A percentile compares a stretch with the other conserved stretches of the same genome.
Evolutionary conservation across 2,329 filamentous ascomycete genomes (phyloP).

Genomic region (Alternaria atra): DNA sequence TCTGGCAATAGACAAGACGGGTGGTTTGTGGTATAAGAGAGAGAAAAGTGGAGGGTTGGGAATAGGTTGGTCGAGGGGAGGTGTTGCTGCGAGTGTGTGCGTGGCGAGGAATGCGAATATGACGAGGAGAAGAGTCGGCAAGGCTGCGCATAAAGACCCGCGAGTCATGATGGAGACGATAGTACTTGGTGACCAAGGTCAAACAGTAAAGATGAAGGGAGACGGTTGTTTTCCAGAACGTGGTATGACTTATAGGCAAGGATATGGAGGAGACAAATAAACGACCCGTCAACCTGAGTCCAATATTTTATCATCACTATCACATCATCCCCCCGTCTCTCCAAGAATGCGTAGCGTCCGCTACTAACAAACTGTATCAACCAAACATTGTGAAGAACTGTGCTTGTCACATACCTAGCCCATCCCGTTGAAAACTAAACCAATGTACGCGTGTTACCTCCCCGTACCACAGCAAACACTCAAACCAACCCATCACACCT

Average conservation of each 20-base stretch:
- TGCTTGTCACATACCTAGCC: no score
- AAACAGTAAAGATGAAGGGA: background rate
- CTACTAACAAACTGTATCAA: background rate
- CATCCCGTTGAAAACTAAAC: background rate
- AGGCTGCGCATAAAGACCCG: background rate
- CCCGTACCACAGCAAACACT: background rate
- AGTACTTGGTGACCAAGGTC: no score
- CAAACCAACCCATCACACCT: no score
- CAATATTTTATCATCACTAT: background rate
- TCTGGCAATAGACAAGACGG: background rate
- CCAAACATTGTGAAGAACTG: background rate
- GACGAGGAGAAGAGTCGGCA: background rate
- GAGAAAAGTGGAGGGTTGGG: background rate
- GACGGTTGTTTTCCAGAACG: no score
- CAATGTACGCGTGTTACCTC: background rate
- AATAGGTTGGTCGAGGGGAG: background rate
- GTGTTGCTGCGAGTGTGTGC: background rate
- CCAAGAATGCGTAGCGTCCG: background rate
- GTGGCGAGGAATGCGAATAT: background rate
- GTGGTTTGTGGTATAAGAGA: background rate
- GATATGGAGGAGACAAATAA: background rate
- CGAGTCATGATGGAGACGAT: background rate
- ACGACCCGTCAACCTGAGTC: background rate
- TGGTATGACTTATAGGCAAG: background rate
- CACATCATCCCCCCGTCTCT: background rate